A percentile compares a stretch with the other conserved stretches of the same genome.
phyloP scores from a whole-genome alignment of 2,329 filamentous ascomycete genomes.

The Myriosclerotinia scirpicola region DNA sequence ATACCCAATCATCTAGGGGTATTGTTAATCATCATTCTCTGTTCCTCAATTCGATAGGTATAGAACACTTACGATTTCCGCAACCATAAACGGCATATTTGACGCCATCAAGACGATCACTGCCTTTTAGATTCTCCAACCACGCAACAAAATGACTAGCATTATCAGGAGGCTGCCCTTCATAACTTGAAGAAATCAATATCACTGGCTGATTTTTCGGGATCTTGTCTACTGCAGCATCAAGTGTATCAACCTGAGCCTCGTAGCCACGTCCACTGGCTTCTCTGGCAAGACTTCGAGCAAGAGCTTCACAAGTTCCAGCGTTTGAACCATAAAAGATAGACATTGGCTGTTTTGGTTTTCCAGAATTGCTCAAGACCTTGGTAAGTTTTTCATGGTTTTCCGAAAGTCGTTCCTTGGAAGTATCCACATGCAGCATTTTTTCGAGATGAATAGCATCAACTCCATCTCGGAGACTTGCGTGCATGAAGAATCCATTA shows the following conservation, averaged over 20 bases:
- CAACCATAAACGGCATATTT: constrained; percentile 71
- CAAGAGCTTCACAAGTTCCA: constrained; percentile 71
- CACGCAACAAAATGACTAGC: constrained; percentile 67
- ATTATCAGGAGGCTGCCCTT: constrained; percentile 73
- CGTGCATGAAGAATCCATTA: constrained; percentile 62
- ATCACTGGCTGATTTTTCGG: constrained; percentile 61
- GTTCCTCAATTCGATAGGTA: constrained; percentile 37
- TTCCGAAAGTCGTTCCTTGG: constrained; percentile 11
- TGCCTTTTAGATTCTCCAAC: constrained; percentile 48
- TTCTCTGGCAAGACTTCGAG: constrained; percentile 60
- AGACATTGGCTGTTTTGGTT: constrained; percentile 47
- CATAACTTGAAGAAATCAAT: constrained; percentile 70
- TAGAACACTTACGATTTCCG: constrained; percentile 48
- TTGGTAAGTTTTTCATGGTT: background rate
- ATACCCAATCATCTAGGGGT: constrained; percentile 50
- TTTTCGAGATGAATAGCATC: constrained; percentile 47
- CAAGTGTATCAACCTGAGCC: constrained; percentile 54
- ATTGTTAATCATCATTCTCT: constrained; percentile 6
- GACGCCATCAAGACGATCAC: constrained; percentile 53
- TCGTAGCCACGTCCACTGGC: constrained; percentile 60
- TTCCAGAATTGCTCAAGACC: background rate
- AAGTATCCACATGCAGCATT: constrained; percentile 36
- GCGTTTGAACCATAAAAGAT: constrained; percentile 74
- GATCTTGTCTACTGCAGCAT: constrained; percentile 60
- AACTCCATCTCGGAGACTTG: constrained; percentile 48